These are phyloP conservation scores for Rhytidhysteron rufulum DNA, from an alignment of 2,329 filamentous ascomycete species.

Conservation along the genomic window DNA sequence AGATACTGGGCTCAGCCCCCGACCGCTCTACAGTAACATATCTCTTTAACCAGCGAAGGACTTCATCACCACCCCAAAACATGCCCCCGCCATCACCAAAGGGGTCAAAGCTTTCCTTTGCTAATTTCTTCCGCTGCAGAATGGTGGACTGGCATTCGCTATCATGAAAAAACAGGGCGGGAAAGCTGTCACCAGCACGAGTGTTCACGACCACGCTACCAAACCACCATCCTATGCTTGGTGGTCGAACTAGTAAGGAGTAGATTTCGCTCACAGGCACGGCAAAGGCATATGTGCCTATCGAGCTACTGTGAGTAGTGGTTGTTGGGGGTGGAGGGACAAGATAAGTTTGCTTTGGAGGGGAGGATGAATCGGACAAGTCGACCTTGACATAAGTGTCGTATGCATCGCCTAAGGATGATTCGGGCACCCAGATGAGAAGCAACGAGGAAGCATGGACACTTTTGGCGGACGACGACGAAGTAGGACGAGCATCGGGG, in stretches of 20 bases:
- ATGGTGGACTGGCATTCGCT: constrained; percentile 96
- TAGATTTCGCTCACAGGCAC: constrained; percentile 88
- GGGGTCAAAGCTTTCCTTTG: constrained; percentile 82
- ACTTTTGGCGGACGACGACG: constrained; percentile 40
- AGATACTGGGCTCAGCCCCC: constrained; percentile 82
- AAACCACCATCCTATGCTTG: constrained; percentile 97
- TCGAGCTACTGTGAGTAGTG: constrained; percentile 66
- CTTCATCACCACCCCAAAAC: constrained; percentile 98
- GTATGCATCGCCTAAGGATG: constrained; percentile 75
- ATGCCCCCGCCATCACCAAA: constrained; percentile 81
- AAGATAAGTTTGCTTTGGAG: constrained; percentile 81
- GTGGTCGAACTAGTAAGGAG: constrained; percentile 82
- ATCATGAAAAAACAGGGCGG: constrained; percentile 95
- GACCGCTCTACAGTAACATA: constrained; percentile 83
- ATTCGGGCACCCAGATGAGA: constrained; percentile 90
- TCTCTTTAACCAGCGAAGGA: constrained; percentile 81
- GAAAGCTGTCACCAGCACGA: constrained; percentile 84
- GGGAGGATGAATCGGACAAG: constrained; percentile 72
- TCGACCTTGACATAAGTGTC: constrained; percentile 96
- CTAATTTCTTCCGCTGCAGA: constrained; percentile 81
- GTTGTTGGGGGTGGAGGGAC: constrained; percentile 88
- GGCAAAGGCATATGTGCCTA: constrained; percentile 85
- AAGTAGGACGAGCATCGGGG: constrained; percentile 32
- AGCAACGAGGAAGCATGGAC: constrained; percentile 68
- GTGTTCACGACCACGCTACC: constrained; percentile 93